Conservation (phyloP, 1,284 basidiomycete species). For the Sphagnurus paluster region DNA sequence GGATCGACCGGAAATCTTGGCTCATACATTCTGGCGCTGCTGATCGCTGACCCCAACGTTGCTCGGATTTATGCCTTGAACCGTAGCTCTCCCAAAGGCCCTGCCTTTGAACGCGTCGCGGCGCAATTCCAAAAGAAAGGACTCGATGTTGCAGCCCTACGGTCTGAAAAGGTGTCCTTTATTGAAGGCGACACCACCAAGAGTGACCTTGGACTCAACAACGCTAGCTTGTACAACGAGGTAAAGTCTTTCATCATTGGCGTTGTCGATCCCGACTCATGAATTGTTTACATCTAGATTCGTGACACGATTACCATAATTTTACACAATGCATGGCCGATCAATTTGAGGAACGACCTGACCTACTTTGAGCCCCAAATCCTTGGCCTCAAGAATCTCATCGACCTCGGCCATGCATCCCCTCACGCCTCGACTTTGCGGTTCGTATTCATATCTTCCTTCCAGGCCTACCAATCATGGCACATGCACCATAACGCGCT, state of each 20-base stretch:
- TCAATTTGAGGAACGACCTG: conserved; percentile 9
- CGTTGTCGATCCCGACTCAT: neutral
- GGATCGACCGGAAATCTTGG: conserved; percentile 32
- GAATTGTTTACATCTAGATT: conserved; percentile 5
- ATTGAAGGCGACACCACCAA: conserved; percentile 7
- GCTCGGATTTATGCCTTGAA: conserved; percentile 20
- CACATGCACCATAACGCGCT: conserved; percentile 5
- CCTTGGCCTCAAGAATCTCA: conserved; percentile 7
- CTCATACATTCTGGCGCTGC: conserved; percentile 23
- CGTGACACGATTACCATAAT: conserved; percentile 10
- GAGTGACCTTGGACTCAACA: conserved; percentile 5
- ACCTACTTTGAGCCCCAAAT: conserved; percentile 9
- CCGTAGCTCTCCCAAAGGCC: conserved; percentile 1
- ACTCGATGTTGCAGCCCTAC: conserved; percentile 2
- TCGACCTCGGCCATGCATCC: conserved; percentile 7
- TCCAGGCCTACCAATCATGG: conserved; percentile 18
- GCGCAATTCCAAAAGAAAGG: conserved; percentile 1
- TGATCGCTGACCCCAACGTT: conserved; percentile 20
- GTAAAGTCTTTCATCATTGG: neutral
- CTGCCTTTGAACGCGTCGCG: conserved; percentile 3
- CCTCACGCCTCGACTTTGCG: neutral
- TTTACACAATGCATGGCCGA: conserved; percentile 19
- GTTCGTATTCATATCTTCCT: conserved; percentile 27
- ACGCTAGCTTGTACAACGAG: conserved; percentile 1
- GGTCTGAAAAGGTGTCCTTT: conserved; percentile 4